phyloP scores from a whole-genome alignment of 2,329 filamentous ascomycete genomes.

The Cordyceps tenuipes region DNA sequence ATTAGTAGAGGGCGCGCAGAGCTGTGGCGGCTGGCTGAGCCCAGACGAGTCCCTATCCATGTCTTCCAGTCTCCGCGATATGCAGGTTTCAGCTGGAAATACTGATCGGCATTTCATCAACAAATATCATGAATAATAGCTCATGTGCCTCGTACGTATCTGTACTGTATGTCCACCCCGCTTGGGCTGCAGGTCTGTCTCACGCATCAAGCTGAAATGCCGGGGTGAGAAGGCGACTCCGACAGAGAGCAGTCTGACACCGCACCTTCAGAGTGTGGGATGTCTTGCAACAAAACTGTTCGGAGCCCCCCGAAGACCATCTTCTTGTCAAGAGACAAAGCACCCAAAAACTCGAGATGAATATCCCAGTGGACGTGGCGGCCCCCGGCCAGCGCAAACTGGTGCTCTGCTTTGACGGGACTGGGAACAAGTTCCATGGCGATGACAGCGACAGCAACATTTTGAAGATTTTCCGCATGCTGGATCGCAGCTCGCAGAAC shows the following conservation, averaged over 20 bases:
- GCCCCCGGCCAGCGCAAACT: slow-evolving; percentile 33
- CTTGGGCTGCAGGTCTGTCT: background rate
- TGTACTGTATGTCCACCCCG: background rate
- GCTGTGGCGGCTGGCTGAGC: background rate
- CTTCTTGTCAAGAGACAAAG: too few relatives aligned
- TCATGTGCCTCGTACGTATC: background rate
- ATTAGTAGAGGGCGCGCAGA: too few relatives aligned
- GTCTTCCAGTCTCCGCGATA: too few relatives aligned
- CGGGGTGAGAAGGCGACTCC: background rate
- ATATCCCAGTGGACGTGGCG: slow-evolving; percentile 1
- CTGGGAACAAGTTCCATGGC: slow-evolving; percentile 55
- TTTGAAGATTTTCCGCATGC: slow-evolving; percentile 62
- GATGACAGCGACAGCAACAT: slow-evolving; percentile 58
- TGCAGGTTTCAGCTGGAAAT: background rate
- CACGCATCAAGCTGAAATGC: background rate
- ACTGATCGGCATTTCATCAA: background rate
- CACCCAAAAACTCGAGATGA: background rate
- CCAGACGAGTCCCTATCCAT: background rate
- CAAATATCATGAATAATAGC: background rate
- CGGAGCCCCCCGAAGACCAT: background rate
- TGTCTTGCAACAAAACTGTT: background rate
- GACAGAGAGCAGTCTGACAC: background rate
- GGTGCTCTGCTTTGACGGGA: slow-evolving; percentile 55
- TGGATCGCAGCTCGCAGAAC: slow-evolving; percentile 53
- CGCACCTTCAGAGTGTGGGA: background rate